These are phyloP conservation scores for Cladophialophora psammophila DNA, from an alignment of 2,329 filamentous ascomycete species.

Conservation along the genomic window DNA sequence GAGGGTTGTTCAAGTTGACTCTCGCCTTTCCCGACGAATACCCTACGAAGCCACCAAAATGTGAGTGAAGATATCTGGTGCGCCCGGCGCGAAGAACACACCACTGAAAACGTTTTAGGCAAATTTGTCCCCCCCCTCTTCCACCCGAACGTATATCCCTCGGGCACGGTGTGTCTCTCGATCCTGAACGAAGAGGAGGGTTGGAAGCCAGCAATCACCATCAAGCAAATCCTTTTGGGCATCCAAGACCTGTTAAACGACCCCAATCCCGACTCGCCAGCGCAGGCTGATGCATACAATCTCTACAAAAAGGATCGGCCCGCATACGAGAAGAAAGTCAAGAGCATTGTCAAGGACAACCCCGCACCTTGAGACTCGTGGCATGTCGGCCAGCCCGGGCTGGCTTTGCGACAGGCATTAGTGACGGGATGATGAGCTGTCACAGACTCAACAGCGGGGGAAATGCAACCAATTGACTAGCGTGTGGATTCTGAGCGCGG, in stretches of 20 bases:
- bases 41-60: slow-evolving; percentile 98
- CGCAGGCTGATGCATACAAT: slow-evolving; percentile 97
- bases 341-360: slow-evolving; percentile 87
- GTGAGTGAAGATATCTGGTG: slow-evolving; percentile 61
- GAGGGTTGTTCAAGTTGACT: slow-evolving; percentile 94
- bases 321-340: slow-evolving; percentile 89
- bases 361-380: slow-evolving; percentile 62
- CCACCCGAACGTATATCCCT: slow-evolving; percentile 98
- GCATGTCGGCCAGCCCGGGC: slow-evolving; percentile 4
- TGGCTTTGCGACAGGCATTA: slow-evolving; percentile 22
- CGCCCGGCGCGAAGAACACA: slow-evolving; percentile 15
- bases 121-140: slow-evolving; percentile 97
- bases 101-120: slow-evolving; percentile 62
- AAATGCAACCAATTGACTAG: slow-evolving; percentile 17
- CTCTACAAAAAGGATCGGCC: slow-evolving; percentile 87
- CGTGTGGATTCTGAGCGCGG: slow-evolving; percentile 29
- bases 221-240: slow-evolving; percentile 95
- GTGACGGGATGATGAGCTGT: slow-evolving; percentile 20
- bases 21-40: slow-evolving; percentile 97
- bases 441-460: slow-evolving; percentile 12
- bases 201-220: slow-evolving; percentile 98
- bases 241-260: slow-evolving; percentile 96
- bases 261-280: slow-evolving; percentile 94
- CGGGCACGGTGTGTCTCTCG: slow-evolving; percentile 94
- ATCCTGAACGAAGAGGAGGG: slow-evolving; percentile 98